phyloP scores from a whole-genome alignment of 2,329 filamentous ascomycete genomes.

The Stylonectria norvegica region DNA sequence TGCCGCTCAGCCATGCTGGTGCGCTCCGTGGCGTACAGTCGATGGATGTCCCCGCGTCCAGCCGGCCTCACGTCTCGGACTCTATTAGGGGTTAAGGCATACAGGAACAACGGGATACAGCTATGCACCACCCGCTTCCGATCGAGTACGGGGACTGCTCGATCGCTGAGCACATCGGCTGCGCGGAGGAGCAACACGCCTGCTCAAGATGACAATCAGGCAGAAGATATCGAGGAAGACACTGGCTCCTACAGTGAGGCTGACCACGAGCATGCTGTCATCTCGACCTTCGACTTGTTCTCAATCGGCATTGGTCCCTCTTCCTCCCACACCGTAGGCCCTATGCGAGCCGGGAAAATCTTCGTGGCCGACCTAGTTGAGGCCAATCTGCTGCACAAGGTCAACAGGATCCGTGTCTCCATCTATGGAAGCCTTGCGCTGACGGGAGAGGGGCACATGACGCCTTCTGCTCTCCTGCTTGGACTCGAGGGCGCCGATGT shows the following conservation, averaged over 20 bases:
- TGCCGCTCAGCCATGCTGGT: no score
- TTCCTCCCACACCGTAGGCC: slow-evolving; percentile 50
- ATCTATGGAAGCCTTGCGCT: slow-evolving; percentile 50
- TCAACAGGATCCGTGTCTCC: slow-evolving; percentile 45
- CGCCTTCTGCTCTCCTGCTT: slow-evolving; percentile 46
- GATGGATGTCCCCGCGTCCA: no score
- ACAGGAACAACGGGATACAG: no score
- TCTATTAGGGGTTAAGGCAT: no score
- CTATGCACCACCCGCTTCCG: no score
- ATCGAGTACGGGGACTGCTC: no score
- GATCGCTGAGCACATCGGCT: not conserved
- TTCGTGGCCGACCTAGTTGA: slow-evolving; percentile 47
- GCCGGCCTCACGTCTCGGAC: no score
- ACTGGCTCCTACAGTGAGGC: slow-evolving; percentile 46
- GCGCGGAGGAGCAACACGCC: not conserved
- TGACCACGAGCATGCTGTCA: slow-evolving; percentile 50
- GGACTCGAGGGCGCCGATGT: slow-evolving; percentile 49
- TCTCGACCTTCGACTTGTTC: slow-evolving; percentile 50
- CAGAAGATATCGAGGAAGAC: slow-evolving; percentile 30
- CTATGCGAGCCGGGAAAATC: slow-evolving; percentile 51
- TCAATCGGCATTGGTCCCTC: slow-evolving; percentile 51
- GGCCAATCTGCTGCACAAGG: slow-evolving; percentile 42
- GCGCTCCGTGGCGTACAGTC: no score
- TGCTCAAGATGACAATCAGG: no score
- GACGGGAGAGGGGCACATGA: slow-evolving; percentile 52